Base-by-base conservation (phyloP, 106 monocot genomes). In the Allium sativum region DNA sequence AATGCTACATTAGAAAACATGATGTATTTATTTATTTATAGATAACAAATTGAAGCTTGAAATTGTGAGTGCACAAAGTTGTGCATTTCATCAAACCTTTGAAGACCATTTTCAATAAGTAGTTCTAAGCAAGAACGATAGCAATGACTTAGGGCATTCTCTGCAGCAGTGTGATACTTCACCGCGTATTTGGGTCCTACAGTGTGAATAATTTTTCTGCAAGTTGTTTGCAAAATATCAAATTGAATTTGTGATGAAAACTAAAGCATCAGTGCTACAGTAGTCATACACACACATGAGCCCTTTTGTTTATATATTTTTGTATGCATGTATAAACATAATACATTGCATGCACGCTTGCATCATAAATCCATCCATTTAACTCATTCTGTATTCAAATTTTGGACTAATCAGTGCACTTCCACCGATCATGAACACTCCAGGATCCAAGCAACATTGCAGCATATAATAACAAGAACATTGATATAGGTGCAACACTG, bases 161-260 rank as follows among this genome's bases (percentile, higher is more conserved):
- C 98, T 48, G 98, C 98, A 72, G 98, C 98, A 59, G 98, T 98
- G 69, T 98, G 98, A 77, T 98, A 98, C 69, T 98, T 98, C 17
- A 98, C 78, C 58, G 92, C 92, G 83, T 98, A 98, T 68, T 98
- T 98, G 19, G 98, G 98, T 11, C 98, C 98, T 51, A 98, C 98
- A 3, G 98, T 98, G 68, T 98, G 98, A 71, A 98, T 88, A 44
- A 98, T 68, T 69, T 82, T 92, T 63, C 98, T 98, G 70, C 70
- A 81, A 65, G 10, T 71, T 56, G 31, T 31, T 31, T 31, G 31
- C 31, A 31, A 31, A 31, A 31, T 31, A 31, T 31, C 8, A 60
- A 7, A 40, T 60, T 59, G 12, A 21, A 57, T 57, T 42, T 42
- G 15, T 10, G 10, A 7, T 4, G n/a, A 45, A 45, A 55, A 55